Evolutionary conservation across 805 yeast species (phyloP).

Genomic region (Wickerhamomyces sydowiorum): DNA sequence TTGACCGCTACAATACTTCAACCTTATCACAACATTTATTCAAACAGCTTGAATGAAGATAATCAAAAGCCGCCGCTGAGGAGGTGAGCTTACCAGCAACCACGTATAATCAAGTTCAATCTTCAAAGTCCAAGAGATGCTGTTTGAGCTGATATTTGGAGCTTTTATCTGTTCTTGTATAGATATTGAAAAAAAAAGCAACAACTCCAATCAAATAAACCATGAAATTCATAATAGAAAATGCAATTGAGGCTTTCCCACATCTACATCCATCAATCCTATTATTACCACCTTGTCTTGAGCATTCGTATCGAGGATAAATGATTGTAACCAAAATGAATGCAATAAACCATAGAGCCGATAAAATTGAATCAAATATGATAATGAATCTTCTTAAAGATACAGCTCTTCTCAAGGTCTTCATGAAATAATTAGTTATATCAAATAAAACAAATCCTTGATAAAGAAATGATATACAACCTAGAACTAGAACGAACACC

Average conservation of each 20-base stretch:
- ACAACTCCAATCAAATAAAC: not conserved
- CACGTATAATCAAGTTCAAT: too few species aligned
- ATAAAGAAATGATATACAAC: not conserved
- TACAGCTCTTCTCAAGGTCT: not conserved
- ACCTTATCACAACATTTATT: too few species aligned
- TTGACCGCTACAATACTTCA: too few species aligned
- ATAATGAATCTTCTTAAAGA: not conserved
- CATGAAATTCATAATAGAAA: not conserved
- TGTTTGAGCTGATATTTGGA: not conserved
- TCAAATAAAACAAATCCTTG: not conserved
- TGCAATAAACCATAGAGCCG: not conserved
- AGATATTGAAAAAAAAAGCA: not conserved
- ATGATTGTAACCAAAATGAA: not conserved
- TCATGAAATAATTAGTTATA: not conserved
- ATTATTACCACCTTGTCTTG: not conserved
- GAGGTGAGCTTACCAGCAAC: too few species aligned
- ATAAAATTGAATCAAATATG: not conserved
- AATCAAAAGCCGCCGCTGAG: too few species aligned
- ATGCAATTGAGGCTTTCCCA: not conserved
- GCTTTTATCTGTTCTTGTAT: not conserved
- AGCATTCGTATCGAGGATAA: not conserved
- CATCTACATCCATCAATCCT: not conserved
- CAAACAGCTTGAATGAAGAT: too few species aligned
- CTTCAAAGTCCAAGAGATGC: not conserved
- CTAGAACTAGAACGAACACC: not conserved